Evolutionary conservation across 2,329 filamentous ascomycete genomes (phyloP).

Genomic region (Penicillium paneum): DNA sequence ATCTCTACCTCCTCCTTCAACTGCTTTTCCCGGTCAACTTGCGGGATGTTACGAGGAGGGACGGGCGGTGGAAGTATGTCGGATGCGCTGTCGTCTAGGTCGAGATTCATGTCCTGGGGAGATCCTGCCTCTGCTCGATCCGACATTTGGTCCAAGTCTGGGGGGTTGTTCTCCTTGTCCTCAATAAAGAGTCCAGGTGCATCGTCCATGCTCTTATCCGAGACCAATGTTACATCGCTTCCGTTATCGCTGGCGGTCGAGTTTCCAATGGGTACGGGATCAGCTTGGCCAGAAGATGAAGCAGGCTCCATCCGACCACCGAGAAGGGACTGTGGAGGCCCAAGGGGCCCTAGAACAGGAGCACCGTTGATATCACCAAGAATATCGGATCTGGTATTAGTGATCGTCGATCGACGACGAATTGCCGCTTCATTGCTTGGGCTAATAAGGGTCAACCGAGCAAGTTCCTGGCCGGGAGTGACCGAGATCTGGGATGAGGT

Average conservation of each 20-base stretch:
- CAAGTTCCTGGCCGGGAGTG: slow-evolving; percentile 71
- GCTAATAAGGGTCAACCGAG: slow-evolving; percentile 71
- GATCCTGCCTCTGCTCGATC: slow-evolving; percentile 22
- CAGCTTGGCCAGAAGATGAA: slow-evolving; percentile 10
- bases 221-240: slow-evolving; percentile 39
- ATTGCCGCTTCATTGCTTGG: slow-evolving; percentile 54
- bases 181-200: slow-evolving; percentile 23
- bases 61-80: slow-evolving; percentile 54
- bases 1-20: slow-evolving; percentile 53
- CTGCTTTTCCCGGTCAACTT: slow-evolving; percentile 34
- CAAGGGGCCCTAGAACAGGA: slow-evolving; percentile 47
- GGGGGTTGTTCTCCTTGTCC: slow-evolving; percentile 41
- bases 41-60: slow-evolving; percentile 51
- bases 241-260: slow-evolving; percentile 28
- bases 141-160: slow-evolving; percentile 2
- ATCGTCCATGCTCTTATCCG: slow-evolving; percentile 24
- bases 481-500: slow-evolving; percentile 60
- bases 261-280: slow-evolving; percentile 23
- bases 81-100: slow-evolving; percentile 5
- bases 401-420: slow-evolving; percentile 47
- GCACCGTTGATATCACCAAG: slow-evolving; percentile 46
- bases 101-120: slow-evolving; percentile 17
- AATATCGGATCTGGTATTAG: slow-evolving; percentile 26
- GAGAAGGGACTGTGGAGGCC: slow-evolving; percentile 33
- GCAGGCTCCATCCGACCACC: slow-evolving; percentile 17